Conservation (phyloP, 169 alveolate species). For the Ichthyophthirius multifiliis region DNA sequence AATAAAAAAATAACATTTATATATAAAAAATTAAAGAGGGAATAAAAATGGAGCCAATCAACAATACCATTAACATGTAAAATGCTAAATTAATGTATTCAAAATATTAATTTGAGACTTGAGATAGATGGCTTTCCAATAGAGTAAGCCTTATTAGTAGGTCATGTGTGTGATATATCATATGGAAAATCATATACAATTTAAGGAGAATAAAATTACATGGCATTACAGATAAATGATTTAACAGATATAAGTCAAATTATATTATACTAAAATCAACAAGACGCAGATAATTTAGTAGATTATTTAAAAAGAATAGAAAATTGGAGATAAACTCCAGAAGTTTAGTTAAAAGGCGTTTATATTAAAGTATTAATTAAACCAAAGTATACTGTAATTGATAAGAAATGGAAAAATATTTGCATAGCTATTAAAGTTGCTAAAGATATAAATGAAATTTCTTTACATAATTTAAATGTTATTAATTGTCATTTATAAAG, state of each 20-base stretch:
- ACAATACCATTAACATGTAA: neutral
- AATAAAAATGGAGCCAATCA: neutral
- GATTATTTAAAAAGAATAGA: neutral
- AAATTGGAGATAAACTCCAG: conserved; percentile 1
- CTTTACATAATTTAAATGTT: neutral
- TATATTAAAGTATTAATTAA: neutral
- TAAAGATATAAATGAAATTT: neutral
- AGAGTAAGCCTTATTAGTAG: neutral
- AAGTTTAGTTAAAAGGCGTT: neutral
- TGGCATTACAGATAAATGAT: neutral
- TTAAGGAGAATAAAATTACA: neutral
- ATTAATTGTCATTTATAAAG: neutral
- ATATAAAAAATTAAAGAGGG: neutral
- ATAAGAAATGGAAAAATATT: neutral
- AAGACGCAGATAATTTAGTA: neutral
- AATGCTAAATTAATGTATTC: neutral
- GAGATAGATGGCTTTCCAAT: neutral
- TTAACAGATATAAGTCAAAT: neutral
- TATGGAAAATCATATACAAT: neutral
- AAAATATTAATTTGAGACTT: neutral
- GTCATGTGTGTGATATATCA: neutral
- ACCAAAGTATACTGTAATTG: conserved; percentile 1
- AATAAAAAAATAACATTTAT: neutral
- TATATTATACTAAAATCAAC: neutral
- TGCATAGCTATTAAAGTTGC: neutral